Conservation (phyloP, 2,329 filamentous ascomycete genomes). For the Penicillium sclerotigenum region DNA sequence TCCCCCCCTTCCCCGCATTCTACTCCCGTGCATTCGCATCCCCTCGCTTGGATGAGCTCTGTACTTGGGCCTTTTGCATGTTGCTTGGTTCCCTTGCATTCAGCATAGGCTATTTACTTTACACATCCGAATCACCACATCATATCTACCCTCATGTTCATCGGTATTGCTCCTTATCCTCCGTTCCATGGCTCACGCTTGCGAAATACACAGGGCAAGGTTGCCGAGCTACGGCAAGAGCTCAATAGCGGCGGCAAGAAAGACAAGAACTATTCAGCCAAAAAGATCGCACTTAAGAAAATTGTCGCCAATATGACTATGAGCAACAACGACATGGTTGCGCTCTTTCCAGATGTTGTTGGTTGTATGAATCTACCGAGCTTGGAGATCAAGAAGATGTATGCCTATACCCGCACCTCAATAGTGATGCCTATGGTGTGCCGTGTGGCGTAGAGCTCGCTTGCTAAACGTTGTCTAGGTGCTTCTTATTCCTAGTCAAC, state of each 20-base stretch:
- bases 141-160: conserved; percentile 26
- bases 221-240: conserved; percentile 92
- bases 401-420: conserved; percentile 19
- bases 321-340: conserved; percentile 99
- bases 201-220: conserved; percentile 77
- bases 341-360: conserved; percentile 91
- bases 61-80: conserved; percentile 2
- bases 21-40: conserved; percentile 8
- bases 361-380: conserved; percentile 92
- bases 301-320: conserved; percentile 99
- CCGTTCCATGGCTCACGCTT: conserved; percentile 32
- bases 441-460: not conserved
- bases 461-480: conserved; percentile 57
- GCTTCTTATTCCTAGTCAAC: conserved; percentile 95
- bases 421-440: not conserved
- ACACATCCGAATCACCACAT: not conserved
- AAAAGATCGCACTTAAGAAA: conserved; percentile 98
- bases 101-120: conserved; percentile 4
- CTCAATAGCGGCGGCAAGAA: conserved; percentile 93
- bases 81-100: conserved; percentile 2
- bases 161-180: conserved; percentile 29
- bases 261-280: conserved; percentile 90
- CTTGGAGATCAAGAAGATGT: conserved; percentile 99
- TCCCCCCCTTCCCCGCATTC: conserved; percentile 19
- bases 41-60: conserved; percentile 9